phyloP scores from a whole-genome alignment of 2,329 filamentous ascomycete species.

The Pseudogymnoascus pannorum region DNA sequence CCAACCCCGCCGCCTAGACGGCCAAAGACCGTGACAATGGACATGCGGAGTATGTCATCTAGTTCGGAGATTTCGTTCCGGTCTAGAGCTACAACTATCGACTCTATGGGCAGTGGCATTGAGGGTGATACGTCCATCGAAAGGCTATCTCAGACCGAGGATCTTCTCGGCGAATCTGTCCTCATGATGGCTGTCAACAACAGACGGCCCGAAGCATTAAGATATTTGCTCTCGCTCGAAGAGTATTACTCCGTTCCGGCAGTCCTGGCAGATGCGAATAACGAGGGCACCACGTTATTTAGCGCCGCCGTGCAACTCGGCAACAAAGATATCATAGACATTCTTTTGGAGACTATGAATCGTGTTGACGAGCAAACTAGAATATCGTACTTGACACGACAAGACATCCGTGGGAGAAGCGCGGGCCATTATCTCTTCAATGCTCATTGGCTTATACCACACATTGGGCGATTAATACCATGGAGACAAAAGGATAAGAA shows the following conservation, averaged over 20 bases:
- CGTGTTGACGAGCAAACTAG: conserved; percentile 49
- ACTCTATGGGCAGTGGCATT: conserved; percentile 63
- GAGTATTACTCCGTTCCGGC: conserved; percentile 66
- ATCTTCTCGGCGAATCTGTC: conserved; percentile 71
- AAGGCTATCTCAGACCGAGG: conserved; percentile 63
- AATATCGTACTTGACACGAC: conserved; percentile 60
- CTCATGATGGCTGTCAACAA: conserved; percentile 79
- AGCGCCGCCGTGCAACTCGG: conserved; percentile 86
- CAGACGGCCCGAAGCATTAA: conserved; percentile 62
- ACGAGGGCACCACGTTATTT: conserved; percentile 80
- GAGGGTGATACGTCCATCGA: conserved; percentile 85
- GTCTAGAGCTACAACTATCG: conserved; percentile 71
- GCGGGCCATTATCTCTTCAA: conserved; percentile 96
- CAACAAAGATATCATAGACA: conserved; percentile 65
- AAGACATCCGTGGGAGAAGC: conserved; percentile 81
- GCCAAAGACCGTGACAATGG: conserved; percentile 68
- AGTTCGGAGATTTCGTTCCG: conserved; percentile 77
- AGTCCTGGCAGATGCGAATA: conserved; percentile 77
- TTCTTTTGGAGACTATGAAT: conserved; percentile 65
- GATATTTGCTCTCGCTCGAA: conserved; percentile 69
- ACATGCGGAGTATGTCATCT: conserved; percentile 79
- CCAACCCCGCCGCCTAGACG: conserved; percentile 33
- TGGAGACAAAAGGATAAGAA: conserved; percentile 94
- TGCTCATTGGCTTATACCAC: conserved; percentile 69
- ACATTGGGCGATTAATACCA: conserved; percentile 69